phyloP scores from a whole-genome alignment of 306 rosid genomes.

The Cicer chorassanicum region DNA sequence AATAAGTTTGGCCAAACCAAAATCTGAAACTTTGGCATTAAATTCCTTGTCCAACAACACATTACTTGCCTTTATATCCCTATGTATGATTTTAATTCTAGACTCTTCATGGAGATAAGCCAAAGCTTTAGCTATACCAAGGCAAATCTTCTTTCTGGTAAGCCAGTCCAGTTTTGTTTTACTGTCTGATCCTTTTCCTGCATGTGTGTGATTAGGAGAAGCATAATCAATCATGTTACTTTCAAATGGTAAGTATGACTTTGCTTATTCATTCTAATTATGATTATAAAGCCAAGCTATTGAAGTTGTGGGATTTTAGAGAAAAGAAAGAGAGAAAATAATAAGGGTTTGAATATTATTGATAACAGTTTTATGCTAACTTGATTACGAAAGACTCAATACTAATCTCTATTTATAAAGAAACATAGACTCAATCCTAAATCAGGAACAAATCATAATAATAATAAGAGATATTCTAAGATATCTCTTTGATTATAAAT shows the following conservation, averaged over 20 bases:
- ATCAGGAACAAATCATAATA: no score
- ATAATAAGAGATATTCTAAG: no score
- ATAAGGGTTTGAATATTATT: no score
- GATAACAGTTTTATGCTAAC: no score
- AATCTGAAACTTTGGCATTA: conserved; percentile 90
- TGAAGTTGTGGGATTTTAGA: no score
- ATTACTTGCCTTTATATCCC: conserved; percentile 96
- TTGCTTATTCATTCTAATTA: conserved; percentile 23
- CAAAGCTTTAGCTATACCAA: conserved; percentile 91
- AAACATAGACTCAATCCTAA: no score
- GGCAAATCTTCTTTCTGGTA: conserved; percentile 84
- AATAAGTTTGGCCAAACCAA: conserved; percentile 93
- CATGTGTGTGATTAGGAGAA: conserved; percentile 29
- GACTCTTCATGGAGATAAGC: conserved; percentile 93
- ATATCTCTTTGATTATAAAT: no score
- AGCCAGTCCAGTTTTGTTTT: conserved; percentile 73
- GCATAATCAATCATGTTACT: conserved; percentile 28
- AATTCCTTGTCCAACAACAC: conserved; percentile 87
- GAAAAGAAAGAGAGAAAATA: no score
- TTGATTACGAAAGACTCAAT: no score
- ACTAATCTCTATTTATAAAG: no score
- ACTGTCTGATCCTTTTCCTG: conserved; percentile 63
- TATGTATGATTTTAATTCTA: conserved; percentile 77
- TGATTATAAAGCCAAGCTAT: neutral
- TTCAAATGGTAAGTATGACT: conserved; percentile 7